These are phyloP conservation scores for Metarhizium guizhouense DNA, from an alignment of 2,329 filamentous ascomycete species.

Conservation along the genomic window DNA sequence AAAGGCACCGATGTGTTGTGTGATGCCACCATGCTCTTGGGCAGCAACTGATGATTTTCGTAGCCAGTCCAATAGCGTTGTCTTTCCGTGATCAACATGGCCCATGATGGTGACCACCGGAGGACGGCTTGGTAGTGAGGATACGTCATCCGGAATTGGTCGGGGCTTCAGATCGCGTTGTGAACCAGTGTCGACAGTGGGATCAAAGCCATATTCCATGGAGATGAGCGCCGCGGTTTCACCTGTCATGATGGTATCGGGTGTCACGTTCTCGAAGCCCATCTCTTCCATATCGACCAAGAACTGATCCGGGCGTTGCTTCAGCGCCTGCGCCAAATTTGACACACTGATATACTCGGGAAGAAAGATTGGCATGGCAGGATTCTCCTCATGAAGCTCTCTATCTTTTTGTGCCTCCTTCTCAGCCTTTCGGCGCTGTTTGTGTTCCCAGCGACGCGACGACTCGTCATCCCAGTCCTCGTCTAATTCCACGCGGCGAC, in stretches of 20 bases:
- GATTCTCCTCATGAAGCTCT: conserved; percentile 31
- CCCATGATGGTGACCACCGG: conserved; percentile 99
- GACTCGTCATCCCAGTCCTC: conserved; percentile 31
- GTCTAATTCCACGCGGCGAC: conserved; percentile 13
- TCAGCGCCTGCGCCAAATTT: conserved; percentile 68
- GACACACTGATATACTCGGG: conserved; percentile 89
- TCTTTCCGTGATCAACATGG: conserved; percentile 97
- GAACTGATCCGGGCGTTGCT: conserved; percentile 63
- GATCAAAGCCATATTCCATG: conserved; percentile 87
- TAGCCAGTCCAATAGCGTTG: conserved; percentile 86
- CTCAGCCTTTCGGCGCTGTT: conserved; percentile 32
- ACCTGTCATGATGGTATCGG: conserved; percentile 79
- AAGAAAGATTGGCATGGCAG: conserved; percentile 57
- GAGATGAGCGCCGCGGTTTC: conserved; percentile 87
- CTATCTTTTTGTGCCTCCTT: conserved; percentile 30
- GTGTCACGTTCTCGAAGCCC: conserved; percentile 78
- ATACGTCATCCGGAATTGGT: conserved; percentile 58
- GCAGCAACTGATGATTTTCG: conserved; percentile 88
- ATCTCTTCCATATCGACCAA: conserved; percentile 68
- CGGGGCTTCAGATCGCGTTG: conserved; percentile 62
- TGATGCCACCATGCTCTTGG: conserved; percentile 91
- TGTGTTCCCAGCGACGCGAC: conserved; percentile 26
- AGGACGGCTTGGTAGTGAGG: conserved; percentile 62
- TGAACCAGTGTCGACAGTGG: conserved; percentile 61
- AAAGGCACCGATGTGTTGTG: conserved; percentile 97